phyloP scores from a whole-genome alignment of 441 rosid genomes.

The Syzygium syzygioides region DNA sequence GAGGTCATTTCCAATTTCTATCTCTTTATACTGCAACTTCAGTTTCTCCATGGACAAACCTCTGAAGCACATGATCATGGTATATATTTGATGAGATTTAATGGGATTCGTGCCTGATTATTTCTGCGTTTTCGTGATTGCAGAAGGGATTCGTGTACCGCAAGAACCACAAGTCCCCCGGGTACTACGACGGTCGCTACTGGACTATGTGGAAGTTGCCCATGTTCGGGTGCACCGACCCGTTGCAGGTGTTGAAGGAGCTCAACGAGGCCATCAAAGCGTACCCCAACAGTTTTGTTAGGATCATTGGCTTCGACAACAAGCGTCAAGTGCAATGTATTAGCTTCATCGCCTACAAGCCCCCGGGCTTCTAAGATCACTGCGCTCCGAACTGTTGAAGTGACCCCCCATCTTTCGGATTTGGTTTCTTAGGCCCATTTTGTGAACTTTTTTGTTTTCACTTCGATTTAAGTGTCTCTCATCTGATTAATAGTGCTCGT shows the following conservation, averaged over 20 bases:
- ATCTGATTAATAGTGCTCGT: not conserved
- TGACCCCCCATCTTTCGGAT: not conserved
- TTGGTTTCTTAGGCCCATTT: not conserved
- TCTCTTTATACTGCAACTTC: not conserved
- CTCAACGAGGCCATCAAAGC: conserved; percentile 35
- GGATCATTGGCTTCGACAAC: conserved; percentile 72
- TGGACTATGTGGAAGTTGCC: conserved; percentile 65
- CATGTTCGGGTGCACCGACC: conserved; percentile 50
- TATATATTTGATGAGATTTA: too few relatives aligned
- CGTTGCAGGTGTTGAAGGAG: conserved; percentile 55
- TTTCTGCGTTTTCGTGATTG: not conserved
- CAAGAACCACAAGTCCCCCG: conserved; percentile 31
- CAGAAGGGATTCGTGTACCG: conserved; percentile 44
- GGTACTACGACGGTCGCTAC: conserved; percentile 50
- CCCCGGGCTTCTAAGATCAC: conserved; percentile 17
- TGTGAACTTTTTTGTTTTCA: not conserved
- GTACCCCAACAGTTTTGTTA: conserved; percentile 28
- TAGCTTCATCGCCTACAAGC: conserved; percentile 75
- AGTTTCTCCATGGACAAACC: not conserved
- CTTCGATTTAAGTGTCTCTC: not conserved
- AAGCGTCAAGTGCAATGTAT: conserved; percentile 66
- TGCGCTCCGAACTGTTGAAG: not conserved
- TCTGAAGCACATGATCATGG: not conserved
- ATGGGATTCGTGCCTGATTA: not conserved
- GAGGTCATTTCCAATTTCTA: conserved; percentile 10